Evolutionary conservation across 805 yeast genomes (phyloP).

Genomic region (Hanseniaspora nectarophila): DNA sequence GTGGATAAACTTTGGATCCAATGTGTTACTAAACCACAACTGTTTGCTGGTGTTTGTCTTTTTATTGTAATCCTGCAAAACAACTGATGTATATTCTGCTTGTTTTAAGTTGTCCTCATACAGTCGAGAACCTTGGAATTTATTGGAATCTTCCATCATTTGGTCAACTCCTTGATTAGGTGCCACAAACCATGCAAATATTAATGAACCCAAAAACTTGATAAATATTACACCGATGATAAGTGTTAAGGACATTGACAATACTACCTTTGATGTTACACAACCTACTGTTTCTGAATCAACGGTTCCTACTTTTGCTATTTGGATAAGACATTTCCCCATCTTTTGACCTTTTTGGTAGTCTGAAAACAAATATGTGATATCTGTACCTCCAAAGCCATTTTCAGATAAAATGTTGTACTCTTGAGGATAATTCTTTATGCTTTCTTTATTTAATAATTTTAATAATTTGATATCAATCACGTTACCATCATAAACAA

Average conservation of each 20-base stretch:
- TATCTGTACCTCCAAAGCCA: constrained; percentile 61
- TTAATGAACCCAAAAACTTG: constrained; percentile 77
- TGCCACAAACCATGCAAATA: constrained; percentile 75
- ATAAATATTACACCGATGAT: constrained; percentile 66
- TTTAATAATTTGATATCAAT: constrained; percentile 65
- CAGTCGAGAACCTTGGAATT: constrained; percentile 56
- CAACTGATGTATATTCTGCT: constrained; percentile 40
- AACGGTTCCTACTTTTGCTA: constrained; percentile 75
- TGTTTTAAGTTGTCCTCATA: constrained; percentile 65
- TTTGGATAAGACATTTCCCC: constrained; percentile 75
- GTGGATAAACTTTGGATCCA: constrained; percentile 50
- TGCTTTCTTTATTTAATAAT: constrained; percentile 55
- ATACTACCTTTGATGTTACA: constrained; percentile 75
- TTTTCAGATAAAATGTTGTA: constrained; percentile 54
- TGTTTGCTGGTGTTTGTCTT: not conserved
- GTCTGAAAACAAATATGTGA: constrained; percentile 58
- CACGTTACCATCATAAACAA: constrained; percentile 82
- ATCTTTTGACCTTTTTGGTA: constrained; percentile 48
- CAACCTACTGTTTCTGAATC: constrained; percentile 90
- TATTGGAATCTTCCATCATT: constrained; percentile 47
- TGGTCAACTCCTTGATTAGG: constrained; percentile 67
- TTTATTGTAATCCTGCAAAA: constrained; percentile 43
- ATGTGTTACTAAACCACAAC: constrained; percentile 30
- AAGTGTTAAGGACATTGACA: constrained; percentile 69
- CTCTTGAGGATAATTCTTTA: constrained; percentile 58